Base-by-base conservation (phyloP, 2,329 filamentous ascomycete species). In the Knufia fluminis region DNA sequence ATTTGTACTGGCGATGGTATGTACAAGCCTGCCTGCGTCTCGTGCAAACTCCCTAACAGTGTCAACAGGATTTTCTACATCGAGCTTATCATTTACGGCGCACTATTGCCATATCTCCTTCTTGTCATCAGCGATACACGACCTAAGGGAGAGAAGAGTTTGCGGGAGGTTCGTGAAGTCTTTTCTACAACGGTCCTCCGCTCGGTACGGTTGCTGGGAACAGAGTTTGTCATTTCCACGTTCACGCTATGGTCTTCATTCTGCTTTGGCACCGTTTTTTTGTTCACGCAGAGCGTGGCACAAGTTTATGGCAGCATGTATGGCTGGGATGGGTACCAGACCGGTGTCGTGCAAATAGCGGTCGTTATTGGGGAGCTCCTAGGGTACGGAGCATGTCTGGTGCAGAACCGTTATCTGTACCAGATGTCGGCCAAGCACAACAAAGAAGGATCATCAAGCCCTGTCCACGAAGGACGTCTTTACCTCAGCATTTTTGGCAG, bases 221-320 rank as follows among this genome's bases (percentile, higher is more conserved):
- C 73, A 1, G 73, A 77, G 60, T 68, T 68, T 2, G 72, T 77
- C 0, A 67, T 76, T 2, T 64, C 73, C 36, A 66, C 66, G 41
- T 67, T 70, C 41, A 73, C 71, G 1, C 50, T 76, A 16, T 75
- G 71, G 71, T 72, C 69, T 6, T 68, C 69, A 14, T 71, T 75
- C 50, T 65, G 66, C 50, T 64, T 71, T 44, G 70, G 70, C n/a
- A 68, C 65, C 1, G 66, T 73, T 17, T 75, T 71, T 58, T 65
- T 75, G 54, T 74, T 72, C 59, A 75, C 72, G 0, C 72, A 75
- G 50, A 71, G 67, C 24, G 67, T 71, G 36, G 66, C 88, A 68
- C 84, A 88, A 69, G 80, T 85, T 40, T 89, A 88, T 59, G 82
- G 83, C 42, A 83, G 83, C 3, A 77, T 88, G 63, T 88, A 88